phyloP scores from a whole-genome alignment of 2,329 filamentous ascomycete genomes.

The Alternaria rosae region DNA sequence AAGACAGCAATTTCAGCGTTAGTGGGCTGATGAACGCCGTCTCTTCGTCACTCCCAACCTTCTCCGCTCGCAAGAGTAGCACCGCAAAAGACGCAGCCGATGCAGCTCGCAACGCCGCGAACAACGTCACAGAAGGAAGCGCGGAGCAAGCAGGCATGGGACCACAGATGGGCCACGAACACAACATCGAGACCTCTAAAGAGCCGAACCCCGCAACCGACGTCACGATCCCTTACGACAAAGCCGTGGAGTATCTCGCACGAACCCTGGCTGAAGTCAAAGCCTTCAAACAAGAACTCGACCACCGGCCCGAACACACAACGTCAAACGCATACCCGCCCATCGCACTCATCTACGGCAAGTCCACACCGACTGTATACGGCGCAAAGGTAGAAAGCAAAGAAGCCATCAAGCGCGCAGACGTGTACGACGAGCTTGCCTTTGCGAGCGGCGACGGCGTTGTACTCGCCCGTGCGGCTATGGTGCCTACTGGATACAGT shows the following conservation, averaged over 20 bases:
- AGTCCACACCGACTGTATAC: constrained; percentile 83
- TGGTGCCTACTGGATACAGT: constrained; percentile 82
- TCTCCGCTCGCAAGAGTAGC: constrained; percentile 45
- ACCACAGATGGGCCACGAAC: constrained; percentile 56
- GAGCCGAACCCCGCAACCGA: constrained; percentile 44
- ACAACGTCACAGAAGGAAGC: constrained; percentile 38
- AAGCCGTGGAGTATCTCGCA: constrained; percentile 71
- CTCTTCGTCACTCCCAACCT: constrained; percentile 54
- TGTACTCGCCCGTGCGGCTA: constrained; percentile 82
- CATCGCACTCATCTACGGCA: constrained; percentile 82
- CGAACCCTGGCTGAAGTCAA: constrained; percentile 76
- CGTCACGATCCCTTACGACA: constrained; percentile 63
- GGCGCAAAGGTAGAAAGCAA: constrained; percentile 76
- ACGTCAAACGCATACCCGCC: constrained; percentile 80
- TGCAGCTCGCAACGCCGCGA: constrained; percentile 35
- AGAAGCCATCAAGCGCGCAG: constrained; percentile 76
- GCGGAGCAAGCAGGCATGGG: constrained; percentile 50
- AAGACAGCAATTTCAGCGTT: constrained; percentile 51
- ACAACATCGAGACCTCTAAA: constrained; percentile 31
- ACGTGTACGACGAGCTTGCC: constrained; percentile 84
- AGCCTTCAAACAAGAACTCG: constrained; percentile 77
- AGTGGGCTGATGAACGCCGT: constrained; percentile 57
- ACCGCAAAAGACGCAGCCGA: constrained; percentile 24
- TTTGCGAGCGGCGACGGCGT: constrained; percentile 92
- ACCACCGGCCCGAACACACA: constrained; percentile 66